A percentile compares a stretch with the other conserved stretches of the same genome.
phyloP scores from a whole-genome alignment of 441 rosid species.

The Corymbia citriodora region DNA sequence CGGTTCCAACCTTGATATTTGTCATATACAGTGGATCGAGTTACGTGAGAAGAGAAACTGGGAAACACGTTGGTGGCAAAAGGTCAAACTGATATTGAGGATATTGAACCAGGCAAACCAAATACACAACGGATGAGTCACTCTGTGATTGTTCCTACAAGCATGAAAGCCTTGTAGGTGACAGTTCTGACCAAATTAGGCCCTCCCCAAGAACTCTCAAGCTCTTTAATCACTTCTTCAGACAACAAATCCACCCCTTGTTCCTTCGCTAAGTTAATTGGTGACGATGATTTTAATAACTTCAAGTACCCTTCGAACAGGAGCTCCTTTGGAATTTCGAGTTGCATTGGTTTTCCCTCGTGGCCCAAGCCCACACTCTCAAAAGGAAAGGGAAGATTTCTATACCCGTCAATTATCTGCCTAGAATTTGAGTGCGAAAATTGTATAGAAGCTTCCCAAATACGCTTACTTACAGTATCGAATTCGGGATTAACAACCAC shows the following conservation, averaged over 20 bases:
- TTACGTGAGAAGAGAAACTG: background rate
- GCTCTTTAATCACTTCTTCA: constrained; percentile 32
- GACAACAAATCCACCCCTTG: constrained; percentile 54
- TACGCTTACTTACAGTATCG: constrained; percentile 29
- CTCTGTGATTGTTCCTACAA: constrained; percentile 35
- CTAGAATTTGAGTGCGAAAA: constrained; percentile 25
- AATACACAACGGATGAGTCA: background rate
- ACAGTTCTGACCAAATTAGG: constrained; percentile 31
- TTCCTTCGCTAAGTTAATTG: constrained; percentile 37
- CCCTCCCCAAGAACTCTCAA: constrained; percentile 61
- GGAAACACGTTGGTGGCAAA: background rate
- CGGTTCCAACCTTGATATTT: background rate
- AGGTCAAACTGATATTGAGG: background rate
- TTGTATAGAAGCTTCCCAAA: constrained; percentile 32
- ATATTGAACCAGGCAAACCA: background rate
- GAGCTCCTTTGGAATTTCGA: constrained; percentile 38
- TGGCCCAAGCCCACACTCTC: constrained; percentile 44
- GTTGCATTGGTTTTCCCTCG: constrained; percentile 39
- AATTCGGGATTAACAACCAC: constrained; percentile 32
- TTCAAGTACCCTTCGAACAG: constrained; percentile 40
- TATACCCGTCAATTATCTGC: constrained; percentile 23
- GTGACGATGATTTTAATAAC: constrained; percentile 47
- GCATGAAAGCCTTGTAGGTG: constrained; percentile 46
- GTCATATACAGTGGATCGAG: background rate
- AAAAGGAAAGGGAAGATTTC: constrained; percentile 50